phyloP scores from a whole-genome alignment of 257 asterid species.

The Penstemon newberryi region DNA sequence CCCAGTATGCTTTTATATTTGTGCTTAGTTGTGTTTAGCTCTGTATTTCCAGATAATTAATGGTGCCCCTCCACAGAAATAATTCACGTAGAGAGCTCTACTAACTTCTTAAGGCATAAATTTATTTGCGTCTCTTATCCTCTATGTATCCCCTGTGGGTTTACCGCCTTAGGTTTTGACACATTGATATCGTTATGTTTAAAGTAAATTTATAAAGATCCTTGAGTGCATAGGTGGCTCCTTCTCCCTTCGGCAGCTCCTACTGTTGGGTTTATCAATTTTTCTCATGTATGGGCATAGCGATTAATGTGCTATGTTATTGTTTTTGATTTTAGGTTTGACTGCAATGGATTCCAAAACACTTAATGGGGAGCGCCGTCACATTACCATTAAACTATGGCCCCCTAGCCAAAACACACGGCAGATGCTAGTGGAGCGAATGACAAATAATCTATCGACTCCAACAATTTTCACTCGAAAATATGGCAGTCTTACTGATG shows the following conservation, averaged over 20 bases:
- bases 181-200: background rate
- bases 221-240: conserved; percentile 2
- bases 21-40: background rate
- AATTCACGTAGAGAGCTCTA: background rate
- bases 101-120: background rate
- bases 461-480: conserved; percentile 91
- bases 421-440: conserved; percentile 69
- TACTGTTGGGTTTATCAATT: conserved; percentile 1
- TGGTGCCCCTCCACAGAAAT: background rate
- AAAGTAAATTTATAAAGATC: background rate
- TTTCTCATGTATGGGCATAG: conserved; percentile 13
- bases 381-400: conserved; percentile 84
- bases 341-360: conserved; percentile 59
- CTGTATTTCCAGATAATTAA: background rate
- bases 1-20: background rate
- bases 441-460: conserved; percentile 77
- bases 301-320: conserved; percentile 7
- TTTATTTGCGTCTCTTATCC: conserved; percentile 10
- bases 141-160: background rate
- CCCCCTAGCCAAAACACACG: conserved; percentile 91
- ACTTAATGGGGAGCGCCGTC: conserved; percentile 55
- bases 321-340: conserved; percentile 27
- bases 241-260: conserved; percentile 5
- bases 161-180: background rate
- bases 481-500: conserved; percentile 63